Percentiles rank a stretch among this genome's conserved stretches.
These are phyloP conservation scores for Phytophthora cactorum DNA, from an alignment of 352 stramenopile genomes.

Conservation along the genomic window DNA sequence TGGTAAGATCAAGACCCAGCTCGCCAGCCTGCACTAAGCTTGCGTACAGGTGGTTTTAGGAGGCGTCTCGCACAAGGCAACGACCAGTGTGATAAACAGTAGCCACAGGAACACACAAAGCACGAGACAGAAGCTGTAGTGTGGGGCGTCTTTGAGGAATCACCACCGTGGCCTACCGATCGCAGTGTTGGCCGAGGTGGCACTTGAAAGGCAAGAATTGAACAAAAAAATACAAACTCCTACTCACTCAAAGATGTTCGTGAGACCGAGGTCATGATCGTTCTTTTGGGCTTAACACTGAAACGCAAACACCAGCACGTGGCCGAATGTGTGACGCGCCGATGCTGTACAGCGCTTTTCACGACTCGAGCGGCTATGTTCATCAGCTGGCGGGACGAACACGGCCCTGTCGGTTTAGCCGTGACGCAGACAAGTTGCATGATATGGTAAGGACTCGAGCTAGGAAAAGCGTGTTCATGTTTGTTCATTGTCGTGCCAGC, in stretches of 20 bases:
- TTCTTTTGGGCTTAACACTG: background rate
- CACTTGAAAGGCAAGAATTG: conserved; percentile 18
- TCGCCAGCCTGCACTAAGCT: conserved; percentile 82
- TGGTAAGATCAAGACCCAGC: conserved; percentile 98
- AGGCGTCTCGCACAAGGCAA: background rate
- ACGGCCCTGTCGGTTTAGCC: background rate
- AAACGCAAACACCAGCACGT: conserved; percentile 20
- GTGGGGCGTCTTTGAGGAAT: conserved; percentile 25
- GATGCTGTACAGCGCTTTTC: conserved; percentile 25
- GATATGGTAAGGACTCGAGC: too few species aligned
- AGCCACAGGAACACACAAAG: conserved; percentile 23
- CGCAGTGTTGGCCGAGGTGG: conserved; percentile 23
- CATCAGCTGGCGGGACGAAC: conserved; percentile 19
- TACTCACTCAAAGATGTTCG: conserved; percentile 5
- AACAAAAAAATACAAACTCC: conserved; percentile 37
- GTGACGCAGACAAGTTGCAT: too few species aligned
- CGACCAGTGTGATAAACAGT: conserved; percentile 24
- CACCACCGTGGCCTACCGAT: conserved; percentile 25
- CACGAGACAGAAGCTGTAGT: conserved; percentile 30
- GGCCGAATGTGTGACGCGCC: conserved; percentile 25
- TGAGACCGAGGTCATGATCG: too few species aligned
- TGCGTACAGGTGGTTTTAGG: background rate
- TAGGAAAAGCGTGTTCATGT: conserved; percentile 17
- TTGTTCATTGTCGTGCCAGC: conserved; percentile 13
- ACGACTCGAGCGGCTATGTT: conserved; percentile 11